Base-by-base conservation (phyloP, 192 early-diverging fungal genomes). In the Obelidium mucronatum region DNA sequence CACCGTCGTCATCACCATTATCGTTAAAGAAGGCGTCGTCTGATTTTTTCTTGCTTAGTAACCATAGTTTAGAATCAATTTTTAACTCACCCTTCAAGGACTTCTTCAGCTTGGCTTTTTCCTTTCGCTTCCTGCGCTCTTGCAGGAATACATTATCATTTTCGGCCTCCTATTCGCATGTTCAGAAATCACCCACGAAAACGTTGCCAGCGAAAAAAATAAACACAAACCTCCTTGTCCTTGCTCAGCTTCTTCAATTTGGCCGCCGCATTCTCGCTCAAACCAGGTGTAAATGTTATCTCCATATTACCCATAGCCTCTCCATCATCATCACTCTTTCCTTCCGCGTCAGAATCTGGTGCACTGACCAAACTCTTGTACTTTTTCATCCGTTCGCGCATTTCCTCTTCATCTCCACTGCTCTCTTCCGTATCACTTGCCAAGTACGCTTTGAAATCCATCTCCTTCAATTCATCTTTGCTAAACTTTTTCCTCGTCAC, bases 241-340 rank as follows among this genome's bases (percentile, higher is more conserved):
- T 88, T 83, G 70, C 86, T 90, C 53, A 72, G 17, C 72, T 87
- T 85, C 37, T 86, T 83, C 60, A 92, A 72, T 39, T 85, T 67
- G 4, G 86, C 84, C 0, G 87, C 87, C 0, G 86, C 87, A 31
- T 81, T 84, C 77, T 94, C 93, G 73, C 90, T 94, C 51, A 98
- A 79, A 34, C 95, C 97, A 33, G 97, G 95, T 19, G 92, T 88
- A 75, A 99, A 99, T 15, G 96, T 96, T 66, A 99, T 97, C 80
- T 99, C 94, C 94, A 97, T 90, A 31, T 96, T 94, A 33, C 89
- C 76, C 40, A 65, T 92, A 89, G 92, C 91, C 30, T 93, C 92
- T 36, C 89, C 81, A 34, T 79, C 81, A 37, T 30, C 35, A 52
- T 48, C 66, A n/a, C 44, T 30, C 6, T 24, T 24, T 4, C 55